Conservation (phyloP, 208 protist species). For the Phytomonas francai region DNA sequence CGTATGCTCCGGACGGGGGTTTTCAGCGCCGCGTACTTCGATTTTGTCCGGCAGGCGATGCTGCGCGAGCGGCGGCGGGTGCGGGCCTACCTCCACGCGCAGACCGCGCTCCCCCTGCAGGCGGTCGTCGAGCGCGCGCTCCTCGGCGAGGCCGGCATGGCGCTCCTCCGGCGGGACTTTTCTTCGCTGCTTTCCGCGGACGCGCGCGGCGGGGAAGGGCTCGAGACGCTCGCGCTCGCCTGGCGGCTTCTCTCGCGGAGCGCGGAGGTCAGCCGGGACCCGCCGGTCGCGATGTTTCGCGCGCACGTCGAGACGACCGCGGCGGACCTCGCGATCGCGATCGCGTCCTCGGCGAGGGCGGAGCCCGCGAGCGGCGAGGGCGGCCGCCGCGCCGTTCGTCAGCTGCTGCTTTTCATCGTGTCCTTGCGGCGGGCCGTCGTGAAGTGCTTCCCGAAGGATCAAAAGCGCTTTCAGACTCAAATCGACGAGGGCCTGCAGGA, state of each 20-base stretch:
- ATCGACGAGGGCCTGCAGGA: constrained; percentile 87
- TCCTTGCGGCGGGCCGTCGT: constrained; percentile 66
- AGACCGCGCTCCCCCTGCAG: constrained; percentile 38
- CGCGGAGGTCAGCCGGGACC: constrained; percentile 16
- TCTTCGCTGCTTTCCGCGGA: constrained; percentile 12
- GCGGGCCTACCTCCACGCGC: constrained; percentile 26
- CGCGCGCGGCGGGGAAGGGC: constrained; percentile 1
- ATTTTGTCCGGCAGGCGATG: constrained; percentile 24
- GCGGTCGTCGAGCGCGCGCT: constrained; percentile 28
- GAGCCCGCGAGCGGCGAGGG: constrained; percentile 6
- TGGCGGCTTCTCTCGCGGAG: constrained; percentile 36
- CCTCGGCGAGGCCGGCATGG: constrained; percentile 21
- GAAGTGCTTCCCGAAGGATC: constrained; percentile 38
- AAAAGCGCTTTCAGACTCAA: constrained; percentile 52
- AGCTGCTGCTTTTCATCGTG: constrained; percentile 73
- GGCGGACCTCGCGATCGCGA: neutral
- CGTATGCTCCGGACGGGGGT: constrained; percentile 23
- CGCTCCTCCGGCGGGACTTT: constrained; percentile 45
- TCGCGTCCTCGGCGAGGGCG: neutral
- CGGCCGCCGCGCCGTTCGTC: constrained; percentile 18
- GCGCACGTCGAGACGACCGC: constrained; percentile 25
- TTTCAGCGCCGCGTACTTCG: constrained; percentile 25
- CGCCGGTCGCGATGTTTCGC: constrained; percentile 17
- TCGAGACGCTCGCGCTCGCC: constrained; percentile 25
- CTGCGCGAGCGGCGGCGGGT: constrained; percentile 23